phyloP scores from a whole-genome alignment of 345 rosid genomes.

The Corchorus olitorius region DNA sequence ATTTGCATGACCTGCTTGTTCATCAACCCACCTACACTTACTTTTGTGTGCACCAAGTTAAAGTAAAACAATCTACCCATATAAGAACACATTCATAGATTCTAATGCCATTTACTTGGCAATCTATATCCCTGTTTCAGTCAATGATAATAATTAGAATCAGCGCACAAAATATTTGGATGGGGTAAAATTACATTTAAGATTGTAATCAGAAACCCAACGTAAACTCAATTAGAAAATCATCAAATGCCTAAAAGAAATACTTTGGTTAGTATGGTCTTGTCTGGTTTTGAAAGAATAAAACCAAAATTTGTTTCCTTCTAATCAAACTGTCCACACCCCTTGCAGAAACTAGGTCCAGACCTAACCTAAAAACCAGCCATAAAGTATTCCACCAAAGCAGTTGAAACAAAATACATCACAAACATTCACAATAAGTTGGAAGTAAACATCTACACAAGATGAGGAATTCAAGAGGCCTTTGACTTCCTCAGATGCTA shows the following conservation, averaged over 20 bases:
- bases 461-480: not conserved
- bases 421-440: conserved; percentile 5
- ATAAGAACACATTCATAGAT: not conserved
- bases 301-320: not conserved
- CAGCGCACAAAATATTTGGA: not conserved
- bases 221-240: not conserved
- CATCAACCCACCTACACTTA: not conserved
- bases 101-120: not conserved
- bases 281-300: not conserved
- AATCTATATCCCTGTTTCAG: conserved; percentile 1
- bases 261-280: not conserved
- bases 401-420: not conserved
- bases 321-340: not conserved
- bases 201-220: not conserved
- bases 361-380: not conserved
- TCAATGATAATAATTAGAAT: not conserved
- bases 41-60: not conserved
- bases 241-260: conserved; percentile 4
- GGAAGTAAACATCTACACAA: conserved; percentile 5
- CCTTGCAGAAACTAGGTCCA: not conserved
- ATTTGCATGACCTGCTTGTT: not conserved
- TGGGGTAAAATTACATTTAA: not conserved
- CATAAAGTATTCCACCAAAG: not conserved
- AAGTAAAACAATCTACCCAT: not conserved
- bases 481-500: not conserved